Evolutionary conservation across 2,329 filamentous ascomycete species (phyloP).

Genomic region (Penicillium janthinellum): DNA sequence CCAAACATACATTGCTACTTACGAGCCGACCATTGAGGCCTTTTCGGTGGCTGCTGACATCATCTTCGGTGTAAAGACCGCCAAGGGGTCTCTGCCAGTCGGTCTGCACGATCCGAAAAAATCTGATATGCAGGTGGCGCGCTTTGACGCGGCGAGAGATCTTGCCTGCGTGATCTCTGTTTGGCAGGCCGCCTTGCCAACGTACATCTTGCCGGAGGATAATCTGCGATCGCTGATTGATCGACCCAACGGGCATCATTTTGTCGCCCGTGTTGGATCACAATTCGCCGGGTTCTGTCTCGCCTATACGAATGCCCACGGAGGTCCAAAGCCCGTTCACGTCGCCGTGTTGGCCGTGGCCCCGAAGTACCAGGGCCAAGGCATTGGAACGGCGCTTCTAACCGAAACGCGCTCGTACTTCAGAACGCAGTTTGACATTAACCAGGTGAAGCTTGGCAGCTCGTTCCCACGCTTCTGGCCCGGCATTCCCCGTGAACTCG

Average conservation of each 20-base stretch:
- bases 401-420: conserved; percentile 32
- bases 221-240: conserved; percentile 33
- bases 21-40: conserved; percentile 48
- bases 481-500: conserved; percentile 45
- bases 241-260: conserved; percentile 34
- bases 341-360: conserved; percentile 44
- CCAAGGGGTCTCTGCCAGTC: conserved; percentile 43
- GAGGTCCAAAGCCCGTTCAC: conserved; percentile 29
- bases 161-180: conserved; percentile 32
- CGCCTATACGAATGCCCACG: conserved; percentile 33
- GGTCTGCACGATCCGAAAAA: conserved; percentile 18
- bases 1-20: conserved; percentile 48
- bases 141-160: conserved; percentile 29
- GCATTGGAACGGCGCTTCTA: conserved; percentile 44
- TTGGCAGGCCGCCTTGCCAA: conserved; percentile 43
- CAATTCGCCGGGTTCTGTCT: conserved; percentile 43
- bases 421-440: conserved; percentile 27
- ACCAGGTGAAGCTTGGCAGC: conserved; percentile 30
- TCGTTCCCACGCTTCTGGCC: conserved; percentile 52
- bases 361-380: conserved; percentile 37
- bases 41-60: conserved; percentile 43
- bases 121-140: conserved; percentile 15
- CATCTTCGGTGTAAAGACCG: conserved; percentile 39
- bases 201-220: conserved; percentile 35
- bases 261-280: conserved; percentile 33